Evolutionary conservation across 345 rosid species (phyloP).

Genomic region (Cardamine resedifolia): DNA sequence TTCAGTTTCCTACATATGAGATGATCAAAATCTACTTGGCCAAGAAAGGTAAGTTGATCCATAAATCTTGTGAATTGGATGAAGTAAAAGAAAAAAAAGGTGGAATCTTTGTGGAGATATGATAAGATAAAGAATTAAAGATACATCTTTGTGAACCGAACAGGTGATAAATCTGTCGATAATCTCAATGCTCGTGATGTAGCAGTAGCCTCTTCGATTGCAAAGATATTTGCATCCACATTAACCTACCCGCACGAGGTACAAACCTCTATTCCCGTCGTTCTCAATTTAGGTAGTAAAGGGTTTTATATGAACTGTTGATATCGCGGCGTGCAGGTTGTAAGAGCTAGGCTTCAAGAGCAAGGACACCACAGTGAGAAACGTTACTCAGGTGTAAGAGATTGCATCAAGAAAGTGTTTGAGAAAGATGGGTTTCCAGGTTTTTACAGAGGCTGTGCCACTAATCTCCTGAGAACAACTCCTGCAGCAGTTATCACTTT

Average conservation of each 20-base stretch:
- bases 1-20: constrained; percentile 84
- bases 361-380: constrained; percentile 83
- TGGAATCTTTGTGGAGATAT: constrained; percentile 5
- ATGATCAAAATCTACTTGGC: constrained; percentile 70
- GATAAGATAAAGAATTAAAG: no score
- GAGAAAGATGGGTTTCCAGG: constrained; percentile 69
- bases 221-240: constrained; percentile 89
- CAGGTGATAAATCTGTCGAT: constrained; percentile 66
- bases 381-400: constrained; percentile 65
- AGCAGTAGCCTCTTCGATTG: constrained; percentile 84
- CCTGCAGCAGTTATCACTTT: constrained; percentile 95
- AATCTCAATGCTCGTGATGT: constrained; percentile 73
- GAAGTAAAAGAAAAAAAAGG: background rate
- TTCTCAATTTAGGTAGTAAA: background rate
- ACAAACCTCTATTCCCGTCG: background rate
- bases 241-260: constrained; percentile 94
- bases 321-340: constrained; percentile 45
- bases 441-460: constrained; percentile 93
- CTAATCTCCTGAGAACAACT: constrained; percentile 80
- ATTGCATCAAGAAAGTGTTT: constrained; percentile 70
- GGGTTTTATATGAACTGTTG: background rate
- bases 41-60: constrained; percentile 43
- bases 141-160: background rate
- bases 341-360: constrained; percentile 88
- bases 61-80: constrained; percentile 1